phyloP scores from a whole-genome alignment of 768 basidiomycete species.

The Psilocybe azurescens region DNA sequence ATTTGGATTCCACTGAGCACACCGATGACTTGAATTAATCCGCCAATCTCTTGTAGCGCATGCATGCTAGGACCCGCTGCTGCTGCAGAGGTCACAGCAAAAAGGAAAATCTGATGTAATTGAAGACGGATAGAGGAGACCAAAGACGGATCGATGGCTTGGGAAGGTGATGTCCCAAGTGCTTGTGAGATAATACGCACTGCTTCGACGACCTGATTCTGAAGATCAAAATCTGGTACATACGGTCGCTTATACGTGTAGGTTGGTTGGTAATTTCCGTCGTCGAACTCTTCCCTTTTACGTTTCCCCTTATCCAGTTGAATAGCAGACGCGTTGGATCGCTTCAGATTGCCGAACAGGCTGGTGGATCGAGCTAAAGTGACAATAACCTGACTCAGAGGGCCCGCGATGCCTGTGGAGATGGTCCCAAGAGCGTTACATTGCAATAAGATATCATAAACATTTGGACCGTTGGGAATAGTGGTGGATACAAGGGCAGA shows the following conservation, averaged over 20 bases:
- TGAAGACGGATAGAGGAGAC: conserved; percentile 75
- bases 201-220: conserved; percentile 63
- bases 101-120: conserved; percentile 80
- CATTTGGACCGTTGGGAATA: conserved; percentile 57
- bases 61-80: conserved; percentile 57
- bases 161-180: conserved; percentile 45
- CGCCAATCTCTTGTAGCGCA: conserved; percentile 74
- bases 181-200: conserved; percentile 59
- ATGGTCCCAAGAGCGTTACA: conserved; percentile 54
- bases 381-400: conserved; percentile 66
- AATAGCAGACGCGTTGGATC: conserved; percentile 64
- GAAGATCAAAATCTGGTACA: conserved; percentile 50
- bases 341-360: conserved; percentile 69
- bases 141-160: conserved; percentile 57
- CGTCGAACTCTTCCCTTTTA: conserved; percentile 65
- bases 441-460: conserved; percentile 60
- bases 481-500: conserved; percentile 55
- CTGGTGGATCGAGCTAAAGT: conserved; percentile 66
- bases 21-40: conserved; percentile 83
- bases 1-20: conserved; percentile 82
- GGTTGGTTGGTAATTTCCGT: conserved; percentile 31
- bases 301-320: conserved; percentile 78
- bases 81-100: conserved; percentile 73
- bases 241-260: conserved; percentile 50
- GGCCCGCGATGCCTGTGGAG: conserved; percentile 55